Base-by-base conservation (phyloP, 208 protist genomes). In the Trypanosoma avium region DNA sequence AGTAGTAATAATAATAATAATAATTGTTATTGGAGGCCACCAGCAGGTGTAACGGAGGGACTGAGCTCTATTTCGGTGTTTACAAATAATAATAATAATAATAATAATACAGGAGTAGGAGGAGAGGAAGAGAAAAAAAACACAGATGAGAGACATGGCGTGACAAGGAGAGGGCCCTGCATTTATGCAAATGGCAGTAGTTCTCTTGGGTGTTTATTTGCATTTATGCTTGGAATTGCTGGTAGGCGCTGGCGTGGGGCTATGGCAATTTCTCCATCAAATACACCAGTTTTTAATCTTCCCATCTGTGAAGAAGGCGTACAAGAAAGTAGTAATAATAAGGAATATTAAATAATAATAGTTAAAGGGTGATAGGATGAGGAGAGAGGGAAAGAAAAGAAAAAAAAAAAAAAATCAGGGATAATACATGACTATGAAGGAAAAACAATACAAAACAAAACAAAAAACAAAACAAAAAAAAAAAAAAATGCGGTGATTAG, bases 191-290 rank as follows among this genome's bases (percentile, higher is more conserved):
- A 75, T 3, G 61, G 68, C n/a, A 70, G 29, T 13, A 55, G 42
- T 61, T 74, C 64, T 13, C 4, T 82, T 19, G 59, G 80, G 43
- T 90, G 90, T 57, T 48, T 85, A 32, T 0, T 53, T 10, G 13
- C n/a, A 1, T 78, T 78, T 59, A 21, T 81, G 19, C 12, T 74
- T 15, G 76, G 81, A 4, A 43, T 38, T 9, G 38, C 71, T 29
- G 66, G 67, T 2, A 27, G 58, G 38, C 73, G 64, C 24, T 92
- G 85, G 82, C 26, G 61, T 2, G 69, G 62, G 12, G 85, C 85
- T 13, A 80, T 92, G 79, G 54, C 81, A 0, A 72, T 92, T 32
- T 87, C 76, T n/a, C 47, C 54, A 17, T 65, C 66, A 59, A 86
- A 88, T 59, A 32, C 67, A 33, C 85, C 85, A 13, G 59, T 83